Base-by-base conservation (phyloP, 2,329 filamentous ascomycete species). In the Hymenoscyphus salicellus region DNA sequence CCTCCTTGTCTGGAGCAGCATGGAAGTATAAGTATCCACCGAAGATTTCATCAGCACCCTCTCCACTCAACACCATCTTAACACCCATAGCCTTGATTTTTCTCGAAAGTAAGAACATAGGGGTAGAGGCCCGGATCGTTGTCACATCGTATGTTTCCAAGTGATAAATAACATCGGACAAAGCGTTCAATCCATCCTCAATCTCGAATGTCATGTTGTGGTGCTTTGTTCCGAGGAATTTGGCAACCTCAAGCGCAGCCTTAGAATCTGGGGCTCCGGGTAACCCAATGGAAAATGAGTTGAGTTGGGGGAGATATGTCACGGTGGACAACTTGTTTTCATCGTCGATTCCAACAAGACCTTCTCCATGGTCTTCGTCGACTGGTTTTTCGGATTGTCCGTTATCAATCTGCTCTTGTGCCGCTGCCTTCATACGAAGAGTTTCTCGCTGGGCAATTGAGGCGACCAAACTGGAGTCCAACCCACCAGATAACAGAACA, bases 21-120 rank as follows among this genome's bases (percentile, higher is more conserved):
- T 97, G 93, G 87, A 99, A 99, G 84, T 99, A 99, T 23, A 99
- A 87, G 79, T 99, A 99, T 61, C 95, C 95, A 68, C 95, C 95
- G 72, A 98, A 98, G 77, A 97, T 97, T 81, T 99, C 95, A 78
- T 99, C 95, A 75, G 91, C 95, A 59, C 95, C 95, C 81, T 99
- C 95, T 67, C 95, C 95, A 74, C 91, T 96, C 68, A 99, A 85
- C 64, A 99, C 95, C 95, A 99, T 99, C 87, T 99, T 99, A 76
- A 99, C 91, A 69, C 95, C 95, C 89, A 97, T 94, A 41, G 93
- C 95, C 85, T 99, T 99, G 84, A 99, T 99, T 84, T 99, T 99
- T 77, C 96, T 89, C 67, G 92, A 95, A 58, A 99, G 86, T 69
- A 99, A 83, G 82, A 97, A 99, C 95, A 99, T 99, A 70, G 95